Conservation (phyloP, 108 stramenopile genomes). For the Skeletonema grethae region DNA sequence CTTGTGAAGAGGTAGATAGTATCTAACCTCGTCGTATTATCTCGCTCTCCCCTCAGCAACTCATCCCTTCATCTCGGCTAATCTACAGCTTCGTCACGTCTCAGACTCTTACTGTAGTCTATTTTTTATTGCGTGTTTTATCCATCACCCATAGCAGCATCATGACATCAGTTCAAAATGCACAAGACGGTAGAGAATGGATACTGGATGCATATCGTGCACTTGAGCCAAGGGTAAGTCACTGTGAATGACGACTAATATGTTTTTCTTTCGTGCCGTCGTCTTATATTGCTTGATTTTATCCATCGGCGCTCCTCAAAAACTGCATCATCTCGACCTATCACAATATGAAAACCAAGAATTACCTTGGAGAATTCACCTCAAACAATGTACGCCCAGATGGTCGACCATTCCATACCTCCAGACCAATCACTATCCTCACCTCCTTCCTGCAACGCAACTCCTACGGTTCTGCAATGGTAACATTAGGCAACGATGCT, state of each 20-base stretch:
- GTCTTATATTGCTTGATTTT: too few species aligned
- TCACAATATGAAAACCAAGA: conserved; percentile 26
- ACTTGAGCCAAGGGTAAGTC: conserved; percentile 47
- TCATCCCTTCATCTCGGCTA: too few species aligned
- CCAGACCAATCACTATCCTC: conserved; percentile 58
- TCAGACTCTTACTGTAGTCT: too few species aligned
- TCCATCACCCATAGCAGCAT: background rate
- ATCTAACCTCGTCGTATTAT: too few species aligned
- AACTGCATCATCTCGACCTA: background rate
- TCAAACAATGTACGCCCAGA: conserved; percentile 64
- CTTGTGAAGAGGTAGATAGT: too few species aligned
- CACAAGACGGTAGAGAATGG: conserved; percentile 25
- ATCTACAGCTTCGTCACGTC: too few species aligned
- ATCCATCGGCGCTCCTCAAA: too few species aligned
- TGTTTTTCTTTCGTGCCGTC: background rate
- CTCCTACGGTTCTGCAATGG: conserved; percentile 67
- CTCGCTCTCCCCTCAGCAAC: too few species aligned
- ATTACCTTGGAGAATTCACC: conserved; percentile 63
- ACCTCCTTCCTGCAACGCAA: conserved; percentile 55
- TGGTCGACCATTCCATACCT: conserved; percentile 59
- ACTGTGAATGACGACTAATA: background rate
- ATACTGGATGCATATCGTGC: conserved; percentile 44
- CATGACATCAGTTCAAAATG: conserved; percentile 1
- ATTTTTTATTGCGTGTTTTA: too few species aligned
- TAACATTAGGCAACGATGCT: conserved; percentile 39